Evolutionary conservation across 148 eudicot genomes (phyloP).

Genomic region (Rhododendron molle): DNA sequence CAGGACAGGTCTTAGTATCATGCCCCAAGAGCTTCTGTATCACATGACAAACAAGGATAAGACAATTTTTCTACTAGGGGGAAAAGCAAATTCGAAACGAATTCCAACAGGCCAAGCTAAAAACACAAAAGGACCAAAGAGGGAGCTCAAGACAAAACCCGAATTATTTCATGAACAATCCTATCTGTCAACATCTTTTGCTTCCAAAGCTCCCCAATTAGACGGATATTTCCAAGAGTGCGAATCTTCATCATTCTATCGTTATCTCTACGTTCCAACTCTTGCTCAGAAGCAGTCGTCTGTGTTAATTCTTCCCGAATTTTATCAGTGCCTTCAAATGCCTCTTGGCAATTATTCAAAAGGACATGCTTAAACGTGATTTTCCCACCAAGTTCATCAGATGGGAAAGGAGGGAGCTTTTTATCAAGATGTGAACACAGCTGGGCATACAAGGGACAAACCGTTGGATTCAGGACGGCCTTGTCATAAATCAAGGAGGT

Average conservation of each 20-base stretch:
- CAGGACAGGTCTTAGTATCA: slow-evolving; percentile 18
- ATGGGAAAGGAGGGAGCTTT: slow-evolving; percentile 74
- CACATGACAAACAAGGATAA: neutral
- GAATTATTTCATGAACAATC: slow-evolving; percentile 86
- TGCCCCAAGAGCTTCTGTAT: slow-evolving; percentile 75
- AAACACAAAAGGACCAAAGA: neutral
- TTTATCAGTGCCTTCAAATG: slow-evolving; percentile 85
- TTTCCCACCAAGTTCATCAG: slow-evolving; percentile 78
- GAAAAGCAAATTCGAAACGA: neutral
- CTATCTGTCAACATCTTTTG: slow-evolving; percentile 90
- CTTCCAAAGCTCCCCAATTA: slow-evolving; percentile 96
- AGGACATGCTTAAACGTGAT: slow-evolving; percentile 81
- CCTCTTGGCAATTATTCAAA: slow-evolving; percentile 85
- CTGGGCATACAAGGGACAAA: slow-evolving; percentile 87
- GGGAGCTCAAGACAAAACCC: slow-evolving; percentile 36
- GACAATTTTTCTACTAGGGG: neutral
- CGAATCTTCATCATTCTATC: slow-evolving; percentile 78
- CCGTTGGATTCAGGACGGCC: slow-evolving; percentile 96
- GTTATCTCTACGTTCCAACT: slow-evolving; percentile 80
- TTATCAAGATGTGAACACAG: slow-evolving; percentile 75
- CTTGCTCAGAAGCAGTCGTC: slow-evolving; percentile 80
- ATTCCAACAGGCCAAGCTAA: neutral
- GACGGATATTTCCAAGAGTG: slow-evolving; percentile 91
- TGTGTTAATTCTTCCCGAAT: slow-evolving; percentile 67
- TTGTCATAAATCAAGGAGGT: slow-evolving; percentile 92